Evolutionary conservation across 805 yeast genomes (phyloP), one percentile per base, ranked within the genome.

Genomic region (Kodamaea restingae): DNA sequence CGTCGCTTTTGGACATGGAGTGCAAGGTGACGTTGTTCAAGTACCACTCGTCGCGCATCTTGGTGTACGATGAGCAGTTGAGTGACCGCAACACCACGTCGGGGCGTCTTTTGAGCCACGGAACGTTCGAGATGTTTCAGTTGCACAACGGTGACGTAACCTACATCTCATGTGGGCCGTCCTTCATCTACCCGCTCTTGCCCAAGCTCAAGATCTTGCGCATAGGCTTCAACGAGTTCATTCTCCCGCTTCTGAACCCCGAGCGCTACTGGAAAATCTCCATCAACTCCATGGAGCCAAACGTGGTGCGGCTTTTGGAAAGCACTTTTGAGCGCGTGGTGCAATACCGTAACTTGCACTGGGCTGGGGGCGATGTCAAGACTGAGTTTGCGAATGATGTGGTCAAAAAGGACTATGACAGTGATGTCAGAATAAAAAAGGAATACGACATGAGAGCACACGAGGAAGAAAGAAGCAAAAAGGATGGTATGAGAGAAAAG

Each of bases 101-200:
- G 1, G 83, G 82, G 0, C 58, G 75, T 30, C 53, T 78, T n/a
- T 51, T 81, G 20, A 79, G 83, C 1, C 78, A 76, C 43, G 88
- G 88, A 2, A 63, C 58, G 32, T 68, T 81, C 38, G 78, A 78
- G 48, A 63, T 81, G 1, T 81, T 77, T 47, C 80, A 77, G 52
- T 61, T 81, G 18, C 78, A 75, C 47, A 73, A 72, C 43, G 75
- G 78, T 14, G 70, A 65, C 42, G 80, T 79, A 7, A 73, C 81
- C 1, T 82, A 80, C 53, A 52, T 82, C 29, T 74, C 78, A 9
- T 82, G 88, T 60, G 88, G 85, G 0, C 56, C 60, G n/a, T 67
- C 78, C 4, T 75, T 86, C 27, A 75, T 84, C 2, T 84, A 84
- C 52, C 95, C 95, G 3, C 73, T 86, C 10, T 61, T 86, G 38